phyloP scores from a whole-genome alignment of 805 yeast species.

The Ogataea dorogensis region DNA sequence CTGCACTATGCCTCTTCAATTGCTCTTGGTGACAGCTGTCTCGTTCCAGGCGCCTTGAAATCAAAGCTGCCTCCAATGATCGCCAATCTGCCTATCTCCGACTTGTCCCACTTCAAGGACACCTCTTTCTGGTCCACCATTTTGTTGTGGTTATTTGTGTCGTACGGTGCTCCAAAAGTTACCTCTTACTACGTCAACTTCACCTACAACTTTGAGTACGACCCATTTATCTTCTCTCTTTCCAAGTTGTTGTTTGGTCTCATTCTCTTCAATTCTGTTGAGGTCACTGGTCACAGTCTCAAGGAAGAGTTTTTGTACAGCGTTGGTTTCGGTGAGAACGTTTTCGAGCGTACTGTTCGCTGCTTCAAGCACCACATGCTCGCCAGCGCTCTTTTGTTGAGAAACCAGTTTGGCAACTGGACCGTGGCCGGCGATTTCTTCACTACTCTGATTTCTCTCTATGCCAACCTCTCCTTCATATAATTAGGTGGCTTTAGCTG shows the following conservation, averaged over 20 bases:
- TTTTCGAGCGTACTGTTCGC: conserved; percentile 22
- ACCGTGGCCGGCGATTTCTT: conserved; percentile 47
- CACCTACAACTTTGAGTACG: conserved; percentile 50
- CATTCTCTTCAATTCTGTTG: conserved; percentile 34
- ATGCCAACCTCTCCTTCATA: conserved; percentile 40
- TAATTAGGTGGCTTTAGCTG: conserved; percentile 14
- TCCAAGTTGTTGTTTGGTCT: conserved; percentile 42
- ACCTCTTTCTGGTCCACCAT: conserved; percentile 34
- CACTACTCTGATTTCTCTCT: conserved; percentile 46
- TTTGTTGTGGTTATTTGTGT: conserved; percentile 39
- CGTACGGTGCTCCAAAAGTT: conserved; percentile 42
- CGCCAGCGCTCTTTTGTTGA: conserved; percentile 38
- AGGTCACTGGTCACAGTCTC: conserved; percentile 21
- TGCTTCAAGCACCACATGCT: conserved; percentile 24
- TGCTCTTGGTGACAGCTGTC: conserved; percentile 17
- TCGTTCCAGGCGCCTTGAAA: conserved; percentile 26
- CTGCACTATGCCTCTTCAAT: conserved; percentile 18
- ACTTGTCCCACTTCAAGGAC: conserved; percentile 36
- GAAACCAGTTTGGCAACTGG: conserved; percentile 46
- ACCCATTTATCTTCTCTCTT: conserved; percentile 50
- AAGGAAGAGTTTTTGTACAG: conserved; percentile 33
- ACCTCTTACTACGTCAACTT: conserved; percentile 53
- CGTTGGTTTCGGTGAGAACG: conserved; percentile 31
- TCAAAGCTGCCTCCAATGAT: conserved; percentile 26
- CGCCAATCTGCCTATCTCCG: conserved; percentile 32